Conservation (phyloP, 495 filamentous ascomycete species). For the Xylona heveae region DNA sequence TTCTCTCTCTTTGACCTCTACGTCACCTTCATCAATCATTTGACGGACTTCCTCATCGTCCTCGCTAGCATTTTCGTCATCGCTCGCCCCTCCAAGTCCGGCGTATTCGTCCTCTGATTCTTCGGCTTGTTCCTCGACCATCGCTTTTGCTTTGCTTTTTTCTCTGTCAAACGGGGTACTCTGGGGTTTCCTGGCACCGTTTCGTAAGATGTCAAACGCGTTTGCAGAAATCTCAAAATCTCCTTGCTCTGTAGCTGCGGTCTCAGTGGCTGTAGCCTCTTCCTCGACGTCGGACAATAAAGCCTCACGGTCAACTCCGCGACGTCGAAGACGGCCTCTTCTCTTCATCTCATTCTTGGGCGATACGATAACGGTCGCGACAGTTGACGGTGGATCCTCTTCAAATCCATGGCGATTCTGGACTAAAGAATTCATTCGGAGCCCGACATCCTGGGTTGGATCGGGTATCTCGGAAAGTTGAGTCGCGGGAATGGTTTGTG, state of each 20-base stretch:
- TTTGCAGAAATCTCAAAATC: conserved; percentile 24
- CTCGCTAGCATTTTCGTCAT: conserved; percentile 57
- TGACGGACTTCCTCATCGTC: conserved; percentile 42
- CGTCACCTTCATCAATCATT: conserved; percentile 69
- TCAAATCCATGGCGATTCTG: conserved; percentile 1
- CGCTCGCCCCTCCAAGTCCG: conserved; percentile 73
- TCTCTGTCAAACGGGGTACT: conserved; percentile 49
- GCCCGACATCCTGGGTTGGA: conserved; percentile 73
- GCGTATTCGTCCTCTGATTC: conserved; percentile 99
- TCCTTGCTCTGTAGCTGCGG: conserved; percentile 11
- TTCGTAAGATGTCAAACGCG: conserved; percentile 61
- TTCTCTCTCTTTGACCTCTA: conserved; percentile 52
- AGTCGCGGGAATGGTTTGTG: conserved; percentile 18
- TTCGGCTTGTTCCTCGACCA: conserved; percentile 83
- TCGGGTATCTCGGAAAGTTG: conserved; percentile 39
- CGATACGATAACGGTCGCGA: conserved; percentile 6
- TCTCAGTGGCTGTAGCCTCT: conserved; percentile 6
- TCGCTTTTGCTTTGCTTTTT: conserved; percentile 68
- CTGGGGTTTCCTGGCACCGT: conserved; percentile 28
- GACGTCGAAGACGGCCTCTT: conserved; percentile 35
- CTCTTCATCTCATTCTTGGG: conserved; percentile 18
- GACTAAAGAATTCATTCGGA: conserved; percentile 18
- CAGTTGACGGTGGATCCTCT: conserved; percentile 5
- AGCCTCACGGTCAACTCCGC: conserved; percentile 12
- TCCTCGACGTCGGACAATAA: conserved; percentile 21